Conservation (phyloP, 768 basidiomycete species). For the Royoungia palumana region DNA sequence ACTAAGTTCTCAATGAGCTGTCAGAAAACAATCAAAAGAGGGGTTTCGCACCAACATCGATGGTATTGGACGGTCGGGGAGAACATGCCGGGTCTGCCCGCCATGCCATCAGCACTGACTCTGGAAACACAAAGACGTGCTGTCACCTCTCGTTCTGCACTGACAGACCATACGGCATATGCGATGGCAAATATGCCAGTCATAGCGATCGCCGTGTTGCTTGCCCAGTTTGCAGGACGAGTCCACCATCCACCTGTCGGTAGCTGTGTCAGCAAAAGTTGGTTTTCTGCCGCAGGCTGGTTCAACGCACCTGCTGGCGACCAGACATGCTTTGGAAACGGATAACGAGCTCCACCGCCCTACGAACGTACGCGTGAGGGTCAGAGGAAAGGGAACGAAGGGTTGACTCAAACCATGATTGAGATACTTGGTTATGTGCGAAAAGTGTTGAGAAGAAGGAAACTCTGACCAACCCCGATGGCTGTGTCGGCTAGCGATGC, state of each 20-base stretch:
- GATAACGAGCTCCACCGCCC: conserved; percentile 86
- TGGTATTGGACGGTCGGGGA: conserved; percentile 70
- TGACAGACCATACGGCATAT: conserved; percentile 67
- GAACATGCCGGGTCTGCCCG: conserved; percentile 51
- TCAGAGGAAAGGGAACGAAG: background rate
- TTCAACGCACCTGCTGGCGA: conserved; percentile 71
- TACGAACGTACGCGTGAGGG: conserved; percentile 25
- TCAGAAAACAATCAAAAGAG: background rate
- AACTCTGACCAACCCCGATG: too few relatives aligned
- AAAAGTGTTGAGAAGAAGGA: too few relatives aligned
- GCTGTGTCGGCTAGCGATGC: too few relatives aligned
- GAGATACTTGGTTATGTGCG: background rate
- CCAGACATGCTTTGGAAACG: conserved; percentile 94
- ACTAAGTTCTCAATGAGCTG: conserved; percentile 30
- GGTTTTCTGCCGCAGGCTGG: background rate
- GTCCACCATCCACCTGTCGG: conserved; percentile 91
- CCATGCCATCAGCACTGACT: conserved; percentile 4
- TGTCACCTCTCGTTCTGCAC: conserved; percentile 74
- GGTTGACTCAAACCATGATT: conserved; percentile 13
- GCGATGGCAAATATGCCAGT: conserved; percentile 65
- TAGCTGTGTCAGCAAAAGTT: background rate
- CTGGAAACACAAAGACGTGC: background rate
- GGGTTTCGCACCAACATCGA: conserved; percentile 63
- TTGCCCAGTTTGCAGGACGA: conserved; percentile 83
- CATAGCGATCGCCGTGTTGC: conserved; percentile 75